Evolutionary conservation across 2,329 filamentous ascomycete genomes (phyloP).

Genomic region (Aspergillus fijiensis): DNA sequence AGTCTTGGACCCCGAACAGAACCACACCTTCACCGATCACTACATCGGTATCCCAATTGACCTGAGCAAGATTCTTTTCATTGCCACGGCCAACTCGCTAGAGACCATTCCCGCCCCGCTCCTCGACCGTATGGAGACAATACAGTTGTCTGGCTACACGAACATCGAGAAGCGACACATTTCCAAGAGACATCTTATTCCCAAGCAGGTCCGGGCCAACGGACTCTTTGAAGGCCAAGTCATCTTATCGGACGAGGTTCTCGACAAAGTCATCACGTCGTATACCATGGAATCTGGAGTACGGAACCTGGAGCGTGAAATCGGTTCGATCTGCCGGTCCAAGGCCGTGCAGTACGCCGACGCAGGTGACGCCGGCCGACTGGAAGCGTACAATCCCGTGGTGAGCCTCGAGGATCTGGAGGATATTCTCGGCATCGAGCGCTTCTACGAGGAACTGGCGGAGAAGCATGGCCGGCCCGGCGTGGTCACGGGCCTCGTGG

Average conservation of each 20-base stretch:
- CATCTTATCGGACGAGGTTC: conserved; percentile 73
- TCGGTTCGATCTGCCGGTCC: conserved; percentile 88
- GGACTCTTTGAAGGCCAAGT: conserved; percentile 77
- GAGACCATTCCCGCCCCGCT: conserved; percentile 94
- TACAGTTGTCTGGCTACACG: conserved; percentile 90
- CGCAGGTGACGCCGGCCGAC: conserved; percentile 70
- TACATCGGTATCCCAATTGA: conserved; percentile 96
- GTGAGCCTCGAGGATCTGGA: conserved; percentile 81
- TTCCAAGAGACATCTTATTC: conserved; percentile 86
- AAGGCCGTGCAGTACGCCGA: conserved; percentile 96
- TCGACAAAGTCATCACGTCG: conserved; percentile 92
- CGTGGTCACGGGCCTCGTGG: conserved; percentile 92
- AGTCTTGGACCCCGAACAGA: conserved; percentile 95
- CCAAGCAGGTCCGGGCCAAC: conserved; percentile 91
- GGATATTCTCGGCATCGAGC: conserved; percentile 85
- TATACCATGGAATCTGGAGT: conserved; percentile 97
- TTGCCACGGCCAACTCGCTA: conserved; percentile 91
- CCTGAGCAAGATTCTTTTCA: conserved; percentile 93
- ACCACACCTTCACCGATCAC: conserved; percentile 90
- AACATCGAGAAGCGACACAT: conserved; percentile 97
- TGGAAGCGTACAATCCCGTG: conserved; percentile 69
- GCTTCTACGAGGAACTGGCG: conserved; percentile 92
- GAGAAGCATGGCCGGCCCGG: conserved; percentile 80
- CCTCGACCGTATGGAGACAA: conserved; percentile 95
- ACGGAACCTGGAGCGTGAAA: conserved; percentile 91